Percentiles rank a stretch among this genome's conserved stretches.
Conservation (phyloP, 495 filamentous ascomycete species). For the Xylaria nigripes region DNA sequence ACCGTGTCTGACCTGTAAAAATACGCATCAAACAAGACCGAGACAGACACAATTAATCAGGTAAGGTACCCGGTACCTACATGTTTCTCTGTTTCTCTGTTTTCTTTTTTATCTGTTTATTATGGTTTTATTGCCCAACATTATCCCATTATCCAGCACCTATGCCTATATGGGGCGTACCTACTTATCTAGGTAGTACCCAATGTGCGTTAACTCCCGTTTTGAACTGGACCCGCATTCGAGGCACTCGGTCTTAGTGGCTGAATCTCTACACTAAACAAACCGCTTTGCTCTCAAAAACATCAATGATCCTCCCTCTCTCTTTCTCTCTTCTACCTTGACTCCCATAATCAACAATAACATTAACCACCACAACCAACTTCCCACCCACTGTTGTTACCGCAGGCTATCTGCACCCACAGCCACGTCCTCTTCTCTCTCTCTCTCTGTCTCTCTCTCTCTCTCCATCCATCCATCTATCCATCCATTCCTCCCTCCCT, state of each 20-base stretch:
- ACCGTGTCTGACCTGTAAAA: constrained; percentile 11
- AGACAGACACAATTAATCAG: constrained; percentile 2
- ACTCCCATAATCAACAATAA: constrained; percentile 12
- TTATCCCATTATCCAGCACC: not conserved
- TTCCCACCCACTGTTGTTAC: too few relatives aligned
- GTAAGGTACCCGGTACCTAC: constrained; percentile 2
- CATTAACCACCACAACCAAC: not conserved
- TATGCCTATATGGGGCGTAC: too few relatives aligned
- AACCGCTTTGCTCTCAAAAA: constrained; percentile 22
- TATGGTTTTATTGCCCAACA: too few relatives aligned
- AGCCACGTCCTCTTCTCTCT: constrained; percentile 13
- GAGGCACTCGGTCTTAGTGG: not conserved
- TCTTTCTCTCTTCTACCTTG: constrained; percentile 2
- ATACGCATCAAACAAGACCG: not conserved
- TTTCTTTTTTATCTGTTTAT: too few relatives aligned
- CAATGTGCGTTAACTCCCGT: not conserved
- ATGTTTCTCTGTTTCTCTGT: not conserved
- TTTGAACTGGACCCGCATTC: not conserved
- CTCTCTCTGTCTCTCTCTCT: constrained; percentile 16
- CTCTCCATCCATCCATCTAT: too few relatives aligned
- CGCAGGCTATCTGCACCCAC: constrained; percentile 13
- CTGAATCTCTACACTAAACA: constrained; percentile 27
- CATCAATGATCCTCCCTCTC: constrained; percentile 19
- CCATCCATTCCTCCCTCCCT: not conserved
- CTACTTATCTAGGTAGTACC: too few relatives aligned